A percentile compares a stretch with the other conserved stretches of the same genome.
Conservation (phyloP, 768 basidiomycete species). For the Pilatotrama ljubarskyi region DNA sequence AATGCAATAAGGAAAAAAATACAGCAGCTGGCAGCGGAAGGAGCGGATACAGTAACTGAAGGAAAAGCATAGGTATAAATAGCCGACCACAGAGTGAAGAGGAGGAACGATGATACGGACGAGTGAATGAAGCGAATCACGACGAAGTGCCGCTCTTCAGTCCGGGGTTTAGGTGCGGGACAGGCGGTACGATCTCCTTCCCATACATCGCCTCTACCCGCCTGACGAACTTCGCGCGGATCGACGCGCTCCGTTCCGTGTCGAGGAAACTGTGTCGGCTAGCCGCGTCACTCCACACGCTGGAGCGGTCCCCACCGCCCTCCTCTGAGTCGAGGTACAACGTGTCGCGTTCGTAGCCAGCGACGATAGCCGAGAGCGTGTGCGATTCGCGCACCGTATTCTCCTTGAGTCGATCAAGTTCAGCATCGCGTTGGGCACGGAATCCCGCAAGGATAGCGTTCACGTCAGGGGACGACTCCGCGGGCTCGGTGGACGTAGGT, state of each 20-base stretch:
- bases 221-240: constrained; percentile 49
- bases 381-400: constrained; percentile 6
- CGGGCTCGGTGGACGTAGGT: constrained; percentile 5
- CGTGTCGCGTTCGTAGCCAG: constrained; percentile 19
- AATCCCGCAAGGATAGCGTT: constrained; percentile 12
- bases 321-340: constrained; percentile 19
- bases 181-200: constrained; percentile 42
- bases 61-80: constrained; percentile 4
- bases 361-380: constrained; percentile 18
- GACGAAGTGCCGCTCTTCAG: not conserved
- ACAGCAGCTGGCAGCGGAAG: not conserved
- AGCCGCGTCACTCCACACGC: constrained; percentile 40
- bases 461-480: constrained; percentile 17
- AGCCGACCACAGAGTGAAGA: not conserved
- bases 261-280: constrained; percentile 56
- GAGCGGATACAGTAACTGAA: not conserved
- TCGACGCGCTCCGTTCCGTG: constrained; percentile 49
- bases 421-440: constrained; percentile 8
- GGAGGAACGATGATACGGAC: not conserved
- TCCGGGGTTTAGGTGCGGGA: constrained; percentile 35
- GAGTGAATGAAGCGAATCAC: not conserved
- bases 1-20: not conserved
- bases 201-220: constrained; percentile 56
- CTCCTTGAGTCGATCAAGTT: not conserved
- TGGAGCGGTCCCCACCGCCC: constrained; percentile 43